These are phyloP conservation scores for Solanum rostratum DNA, from an alignment of 257 asterid genomes.

Conservation along the genomic window DNA sequence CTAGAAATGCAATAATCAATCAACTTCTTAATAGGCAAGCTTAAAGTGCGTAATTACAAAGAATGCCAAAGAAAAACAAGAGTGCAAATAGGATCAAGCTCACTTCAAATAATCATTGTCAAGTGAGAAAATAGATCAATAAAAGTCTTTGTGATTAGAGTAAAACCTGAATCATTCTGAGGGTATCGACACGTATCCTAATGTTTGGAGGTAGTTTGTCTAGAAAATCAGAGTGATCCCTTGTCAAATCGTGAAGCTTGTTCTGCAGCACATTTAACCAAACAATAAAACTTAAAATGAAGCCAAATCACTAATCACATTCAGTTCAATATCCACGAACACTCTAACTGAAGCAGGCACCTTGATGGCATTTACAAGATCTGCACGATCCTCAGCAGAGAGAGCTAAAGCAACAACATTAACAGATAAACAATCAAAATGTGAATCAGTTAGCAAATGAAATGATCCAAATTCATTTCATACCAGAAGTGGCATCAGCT, in stretches of 20 bases:
- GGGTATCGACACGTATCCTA: neutral
- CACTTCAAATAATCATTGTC: neutral
- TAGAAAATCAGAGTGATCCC: neutral
- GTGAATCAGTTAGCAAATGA: neutral
- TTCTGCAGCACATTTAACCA: neutral
- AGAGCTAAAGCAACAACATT: neutral
- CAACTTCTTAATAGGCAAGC: neutral
- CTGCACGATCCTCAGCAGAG: conserved; percentile 2
- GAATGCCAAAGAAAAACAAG: neutral
- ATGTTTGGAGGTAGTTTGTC: neutral
- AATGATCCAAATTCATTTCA: neutral
- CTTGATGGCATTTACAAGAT: conserved; percentile 6
- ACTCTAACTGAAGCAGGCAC: neutral
- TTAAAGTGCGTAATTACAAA: neutral
- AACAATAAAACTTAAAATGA: neutral
- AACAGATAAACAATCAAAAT: neutral
- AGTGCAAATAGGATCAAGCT: neutral
- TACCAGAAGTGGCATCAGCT: neutral
- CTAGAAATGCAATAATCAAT: neutral
- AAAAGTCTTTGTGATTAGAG: neutral
- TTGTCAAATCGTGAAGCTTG: conserved; percentile 3
- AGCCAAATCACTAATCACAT: neutral
- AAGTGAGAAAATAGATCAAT: neutral
- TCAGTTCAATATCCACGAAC: neutral
- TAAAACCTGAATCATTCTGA: neutral